These are phyloP conservation scores for Blastobotrys petasosporus DNA, from an alignment of 1,139 yeast genomes.

Conservation along the genomic window DNA sequence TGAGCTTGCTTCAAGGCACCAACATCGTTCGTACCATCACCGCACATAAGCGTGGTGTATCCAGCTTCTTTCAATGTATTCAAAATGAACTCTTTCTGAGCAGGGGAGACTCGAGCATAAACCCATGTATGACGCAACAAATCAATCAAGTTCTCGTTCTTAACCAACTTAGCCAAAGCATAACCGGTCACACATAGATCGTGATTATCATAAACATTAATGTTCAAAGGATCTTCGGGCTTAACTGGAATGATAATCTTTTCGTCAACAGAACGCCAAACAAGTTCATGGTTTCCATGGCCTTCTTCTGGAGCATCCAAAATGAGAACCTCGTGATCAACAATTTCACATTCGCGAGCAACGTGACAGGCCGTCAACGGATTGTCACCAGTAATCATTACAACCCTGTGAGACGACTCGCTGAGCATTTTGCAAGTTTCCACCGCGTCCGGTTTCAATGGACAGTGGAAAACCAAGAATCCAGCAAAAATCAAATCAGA, in stretches of 20 bases:
- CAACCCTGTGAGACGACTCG: slow-evolving; percentile 85
- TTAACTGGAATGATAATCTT: slow-evolving; percentile 63
- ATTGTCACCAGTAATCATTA: slow-evolving; percentile 98
- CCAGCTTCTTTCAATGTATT: slow-evolving; percentile 82
- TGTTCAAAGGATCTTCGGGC: slow-evolving; percentile 53
- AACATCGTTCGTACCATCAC: slow-evolving; percentile 99
- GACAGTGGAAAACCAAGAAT: slow-evolving; percentile 94
- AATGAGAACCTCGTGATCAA: slow-evolving; percentile 75
- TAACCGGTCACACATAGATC: slow-evolving; percentile 94
- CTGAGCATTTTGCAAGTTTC: slow-evolving; percentile 88
- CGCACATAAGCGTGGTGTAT: slow-evolving; percentile 95
- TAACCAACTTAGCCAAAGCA: slow-evolving; percentile 62
- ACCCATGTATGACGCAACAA: slow-evolving; percentile 91
- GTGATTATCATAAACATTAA: slow-evolving; percentile 52
- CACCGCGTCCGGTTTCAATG: slow-evolving; percentile 87
- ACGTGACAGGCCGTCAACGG: slow-evolving; percentile 98
- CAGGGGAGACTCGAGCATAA: slow-evolving; percentile 95
- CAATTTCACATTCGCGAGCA: slow-evolving; percentile 86
- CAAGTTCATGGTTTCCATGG: slow-evolving; percentile 50
- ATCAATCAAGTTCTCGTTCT: slow-evolving; percentile 53
- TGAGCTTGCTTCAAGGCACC: slow-evolving; percentile 99
- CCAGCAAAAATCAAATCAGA: slow-evolving; percentile 75
- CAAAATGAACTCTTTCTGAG: slow-evolving; percentile 88
- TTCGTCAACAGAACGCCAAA: slow-evolving; percentile 85
- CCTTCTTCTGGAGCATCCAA: slow-evolving; percentile 75